phyloP scores from a whole-genome alignment of 129 eudicot species.

The Centaurea solstitialis region DNA sequence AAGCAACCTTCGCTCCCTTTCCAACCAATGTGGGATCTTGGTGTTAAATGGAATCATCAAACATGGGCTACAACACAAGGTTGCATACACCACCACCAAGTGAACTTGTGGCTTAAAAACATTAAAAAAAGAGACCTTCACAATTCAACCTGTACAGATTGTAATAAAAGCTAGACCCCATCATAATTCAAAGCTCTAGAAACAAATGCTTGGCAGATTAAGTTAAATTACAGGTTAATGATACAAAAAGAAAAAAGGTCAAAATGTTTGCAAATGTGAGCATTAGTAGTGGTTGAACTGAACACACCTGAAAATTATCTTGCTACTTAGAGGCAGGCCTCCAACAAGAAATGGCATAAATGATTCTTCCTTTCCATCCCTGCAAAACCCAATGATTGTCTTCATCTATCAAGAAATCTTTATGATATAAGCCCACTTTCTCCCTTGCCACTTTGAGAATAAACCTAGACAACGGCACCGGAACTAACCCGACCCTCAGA shows the following conservation, averaged over 20 bases:
- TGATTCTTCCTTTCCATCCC: slow-evolving; percentile 90
- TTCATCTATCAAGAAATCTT: slow-evolving; percentile 80
- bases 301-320: not conserved
- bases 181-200: not conserved
- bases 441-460: slow-evolving; percentile 30
- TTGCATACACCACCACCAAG: too few species aligned
- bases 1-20: too few species aligned
- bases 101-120: not conserved
- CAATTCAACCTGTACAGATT: not conserved
- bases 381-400: slow-evolving; percentile 73
- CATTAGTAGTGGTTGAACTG: not conserved
- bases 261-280: not conserved
- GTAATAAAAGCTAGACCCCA: not conserved
- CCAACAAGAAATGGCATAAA: slow-evolving; percentile 78
- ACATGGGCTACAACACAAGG: too few species aligned
- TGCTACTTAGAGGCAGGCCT: slow-evolving; percentile 42
- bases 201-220: not conserved
- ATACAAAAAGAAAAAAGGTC: not conserved
- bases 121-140: not conserved
- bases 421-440: slow-evolving; percentile 68
- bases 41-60: too few species aligned
- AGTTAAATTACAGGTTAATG: slow-evolving; percentile 7
- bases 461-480: slow-evolving; percentile 51
- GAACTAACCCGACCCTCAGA: slow-evolving; percentile 68
- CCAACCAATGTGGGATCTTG: too few species aligned